Base-by-base conservation (phyloP, 495 filamentous ascomycete species). In the Pyrenula aspistea region DNA sequence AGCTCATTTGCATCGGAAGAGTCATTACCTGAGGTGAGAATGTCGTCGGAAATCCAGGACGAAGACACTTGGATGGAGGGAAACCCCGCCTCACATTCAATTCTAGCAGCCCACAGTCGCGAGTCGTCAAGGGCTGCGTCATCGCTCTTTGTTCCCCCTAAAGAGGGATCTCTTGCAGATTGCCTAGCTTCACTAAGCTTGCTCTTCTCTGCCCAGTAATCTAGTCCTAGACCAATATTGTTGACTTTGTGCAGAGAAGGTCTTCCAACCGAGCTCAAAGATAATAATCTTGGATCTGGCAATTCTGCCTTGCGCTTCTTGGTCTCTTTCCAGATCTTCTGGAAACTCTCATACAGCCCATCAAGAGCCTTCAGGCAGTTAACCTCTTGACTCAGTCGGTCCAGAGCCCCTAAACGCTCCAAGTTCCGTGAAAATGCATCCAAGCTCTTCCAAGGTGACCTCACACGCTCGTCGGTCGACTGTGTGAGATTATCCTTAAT, bases 331-430 rank as follows among this genome's bases (percentile, higher is more conserved):
- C 78, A 74, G 8, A 84, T 61, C 55, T 78, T 81, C 63, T 82
- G 79, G 52, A 84, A 83, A 80, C 60, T 84, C 67, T 69, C 86
- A 81, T 60, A 93, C 61, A 98, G 75, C 4, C 90, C 90, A 25
- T 86, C 86, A 15, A 96, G 76, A 3, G 91, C 93, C 68, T 93
- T 88, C 65, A 91, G 89, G 67, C 93, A 90, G 61, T 91, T 93
- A 10, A 96, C 74, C 21, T 81, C 81, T 25, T 84, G 84, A 67
- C 91, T 92, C 58, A 96, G 75, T 61, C 82, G 84, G 65, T 98
- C 93, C 59, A 94, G 74, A 8, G 73, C 77, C 1, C 87, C 85
- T 49, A 97, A 72, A 59, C 85, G 80, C 62, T 88, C 85, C 51
- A 98, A 71, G 68, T 96, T 96, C 49, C 75, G 78, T 20, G 86